A percentile compares a stretch with the other conserved stretches of the same genome.
phyloP scores from a whole-genome alignment of 495 filamentous ascomycete genomes.

The Aspergillus carlsbadensis region DNA sequence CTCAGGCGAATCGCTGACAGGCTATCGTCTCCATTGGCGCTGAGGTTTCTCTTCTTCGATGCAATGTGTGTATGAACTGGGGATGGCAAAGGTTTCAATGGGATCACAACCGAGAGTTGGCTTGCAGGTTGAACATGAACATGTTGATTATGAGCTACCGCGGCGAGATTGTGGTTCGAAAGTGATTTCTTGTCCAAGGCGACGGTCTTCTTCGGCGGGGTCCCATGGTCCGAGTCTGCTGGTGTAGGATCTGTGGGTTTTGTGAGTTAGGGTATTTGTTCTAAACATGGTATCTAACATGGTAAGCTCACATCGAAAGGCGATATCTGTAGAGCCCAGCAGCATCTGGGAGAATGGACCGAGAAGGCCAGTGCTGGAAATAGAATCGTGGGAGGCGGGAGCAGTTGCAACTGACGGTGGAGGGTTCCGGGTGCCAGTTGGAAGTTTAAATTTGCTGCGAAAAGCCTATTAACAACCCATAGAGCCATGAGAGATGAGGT shows the following conservation, averaged over 20 bases:
- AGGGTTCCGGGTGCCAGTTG: slow-evolving; percentile 25
- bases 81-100: slow-evolving; percentile 32
- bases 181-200: slow-evolving; percentile 25
- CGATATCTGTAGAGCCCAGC: slow-evolving; percentile 53
- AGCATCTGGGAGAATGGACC: slow-evolving; percentile 60
- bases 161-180: slow-evolving; percentile 19
- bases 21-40: slow-evolving; percentile 28
- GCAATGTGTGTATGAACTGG: slow-evolving; percentile 16
- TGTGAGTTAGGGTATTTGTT: slow-evolving; percentile 8
- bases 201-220: slow-evolving; percentile 18
- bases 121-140: slow-evolving; percentile 21
- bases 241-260: slow-evolving; percentile 41
- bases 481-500: slow-evolving; percentile 9
- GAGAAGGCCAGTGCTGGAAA: slow-evolving; percentile 33
- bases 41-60: slow-evolving; percentile 34
- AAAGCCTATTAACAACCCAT: slow-evolving; percentile 15
- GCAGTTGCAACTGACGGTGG: slow-evolving; percentile 19
- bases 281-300: neutral
- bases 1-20: slow-evolving; percentile 36
- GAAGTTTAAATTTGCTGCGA: slow-evolving; percentile 68
- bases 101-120: slow-evolving; percentile 40
- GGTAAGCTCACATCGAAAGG: slow-evolving; percentile 50
- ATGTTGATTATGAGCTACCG: slow-evolving; percentile 18
- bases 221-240: slow-evolving; percentile 24
- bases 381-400: slow-evolving; percentile 17